Base-by-base conservation (phyloP, 176 grass and related monocot genomes). In the Juncus inflexus region DNA sequence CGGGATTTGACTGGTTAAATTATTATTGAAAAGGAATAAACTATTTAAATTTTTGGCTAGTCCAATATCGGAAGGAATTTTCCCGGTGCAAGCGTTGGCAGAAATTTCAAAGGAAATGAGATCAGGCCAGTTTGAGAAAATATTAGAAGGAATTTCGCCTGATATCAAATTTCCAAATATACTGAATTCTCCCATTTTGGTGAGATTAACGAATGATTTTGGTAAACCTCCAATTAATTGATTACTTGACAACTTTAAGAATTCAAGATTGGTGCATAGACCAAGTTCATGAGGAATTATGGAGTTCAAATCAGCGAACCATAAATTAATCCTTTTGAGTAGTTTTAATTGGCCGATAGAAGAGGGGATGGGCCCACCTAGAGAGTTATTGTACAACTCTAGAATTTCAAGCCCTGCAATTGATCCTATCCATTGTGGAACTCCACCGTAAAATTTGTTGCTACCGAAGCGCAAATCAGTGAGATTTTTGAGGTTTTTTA, bases 111-210 rank as follows among this genome's bases (percentile, higher is more conserved):
- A 88, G 90, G 40, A 79, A 78, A n/a, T 69, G 63, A 95, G 86
- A 2, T 75, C 16, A 0, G 81, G 66, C 86, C 90, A 95, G 12
- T 62, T 79, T 52, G 47, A 72, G 72, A 95, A 95, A 56, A 75
- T 74, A 12, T 78, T 67, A 7, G 67, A 68, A 2, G 13, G n/a
- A 13, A 96, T 74, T 66, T 77, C 77, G 10, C 87, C 84, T 7
- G 79, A 42, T 66, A 96, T 80, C 42, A 65, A 54, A 79, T 90
- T 96, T 55, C 58, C 79, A 7, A 83, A 90, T 58, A 87, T 83
- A 40, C 81, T 81, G 62, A 95, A 86, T 37, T 75, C 63, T 0
- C 42, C 77, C 12, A 94, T 68, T 40, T 63, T 83, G 39, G 69
- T 76, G 37, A 95, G 65, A 58, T 69, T 76, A 36, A 60, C 67